These are phyloP conservation scores for Pichia sp. DNA, from an alignment of 1,139 yeast genomes.

Conservation along the genomic window DNA sequence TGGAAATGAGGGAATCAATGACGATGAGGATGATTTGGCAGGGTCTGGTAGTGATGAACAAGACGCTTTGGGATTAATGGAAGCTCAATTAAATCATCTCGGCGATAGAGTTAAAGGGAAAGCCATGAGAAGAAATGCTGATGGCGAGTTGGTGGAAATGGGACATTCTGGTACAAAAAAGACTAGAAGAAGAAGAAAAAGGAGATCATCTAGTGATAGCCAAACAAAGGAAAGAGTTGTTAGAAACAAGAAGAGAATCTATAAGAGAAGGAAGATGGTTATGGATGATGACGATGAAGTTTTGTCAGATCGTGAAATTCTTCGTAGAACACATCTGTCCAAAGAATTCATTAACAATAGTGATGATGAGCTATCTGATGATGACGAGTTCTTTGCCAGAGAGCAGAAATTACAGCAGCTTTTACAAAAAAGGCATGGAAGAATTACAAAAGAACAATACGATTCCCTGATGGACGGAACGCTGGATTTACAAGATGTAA, in stretches of 20 bases:
- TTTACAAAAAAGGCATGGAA: conserved; percentile 32
- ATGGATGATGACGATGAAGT: conserved; percentile 11
- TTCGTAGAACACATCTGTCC: conserved; percentile 34
- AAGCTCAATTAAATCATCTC: conserved; percentile 22
- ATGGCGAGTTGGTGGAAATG: conserved; percentile 13
- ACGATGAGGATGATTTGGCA: conserved; percentile 17
- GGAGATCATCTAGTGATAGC: conserved; percentile 10
- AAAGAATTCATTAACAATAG: conserved; percentile 61
- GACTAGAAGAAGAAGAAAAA: conserved; percentile 13
- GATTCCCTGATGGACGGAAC: conserved; percentile 22
- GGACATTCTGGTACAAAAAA: conserved; percentile 11
- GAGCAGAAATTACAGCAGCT: conserved; percentile 51
- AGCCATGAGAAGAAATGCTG: conserved; percentile 21
- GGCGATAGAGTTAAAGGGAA: conserved; percentile 22
- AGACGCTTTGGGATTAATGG: conserved; percentile 26
- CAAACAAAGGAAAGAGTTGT: conserved; percentile 5
- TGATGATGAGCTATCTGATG: conserved; percentile 57
- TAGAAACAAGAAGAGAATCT: conserved; percentile 7
- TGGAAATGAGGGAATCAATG: conserved; percentile 16
- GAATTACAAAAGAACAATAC: conserved; percentile 31
- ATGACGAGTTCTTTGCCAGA: conserved; percentile 50
- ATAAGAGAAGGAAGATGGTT: conserved; percentile 14
- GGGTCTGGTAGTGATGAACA: conserved; percentile 19
- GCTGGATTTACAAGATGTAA: conserved; percentile 11
- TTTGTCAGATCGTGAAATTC: conserved; percentile 16